phyloP scores from a whole-genome alignment of 345 rosid species.

The Eucalyptus melliodora region DNA sequence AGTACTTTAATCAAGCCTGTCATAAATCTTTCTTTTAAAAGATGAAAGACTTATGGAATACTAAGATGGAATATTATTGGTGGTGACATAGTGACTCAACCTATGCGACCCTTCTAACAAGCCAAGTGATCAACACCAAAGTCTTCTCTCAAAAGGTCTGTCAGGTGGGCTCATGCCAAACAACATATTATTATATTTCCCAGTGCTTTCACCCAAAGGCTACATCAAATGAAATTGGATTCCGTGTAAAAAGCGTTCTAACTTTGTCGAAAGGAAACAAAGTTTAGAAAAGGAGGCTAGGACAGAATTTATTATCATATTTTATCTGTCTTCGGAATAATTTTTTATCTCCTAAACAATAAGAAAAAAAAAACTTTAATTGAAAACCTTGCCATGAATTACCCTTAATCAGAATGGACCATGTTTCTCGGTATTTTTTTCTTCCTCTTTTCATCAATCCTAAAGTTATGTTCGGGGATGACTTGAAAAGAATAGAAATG shows the following conservation, averaged over 20 bases:
- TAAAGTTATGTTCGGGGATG: not conserved
- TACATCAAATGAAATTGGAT: not conserved
- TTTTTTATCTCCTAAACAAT: not conserved
- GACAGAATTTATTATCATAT: not conserved
- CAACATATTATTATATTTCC: not conserved
- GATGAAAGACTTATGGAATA: no score
- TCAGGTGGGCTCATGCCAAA: not conserved
- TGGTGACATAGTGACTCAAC: not conserved
- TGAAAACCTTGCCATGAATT: not conserved
- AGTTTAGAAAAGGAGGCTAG: not conserved
- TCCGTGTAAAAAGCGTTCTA: not conserved
- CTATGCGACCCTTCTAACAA: not conserved
- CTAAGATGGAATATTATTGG: not conserved
- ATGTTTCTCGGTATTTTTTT: not conserved
- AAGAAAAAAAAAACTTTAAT: not conserved
- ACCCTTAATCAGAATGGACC: accelerated
- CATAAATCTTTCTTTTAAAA: no score
- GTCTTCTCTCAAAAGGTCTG: not conserved
- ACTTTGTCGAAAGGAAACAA: not conserved
- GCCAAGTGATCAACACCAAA: not conserved
- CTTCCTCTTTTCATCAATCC: not conserved
- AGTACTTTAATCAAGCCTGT: no score
- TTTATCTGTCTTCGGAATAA: not conserved
- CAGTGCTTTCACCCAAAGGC: not conserved
- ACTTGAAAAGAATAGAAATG: not conserved